Conservation (phyloP, 1,139 yeast genomes). For the Pneumocystis wakefieldiae region DNA sequence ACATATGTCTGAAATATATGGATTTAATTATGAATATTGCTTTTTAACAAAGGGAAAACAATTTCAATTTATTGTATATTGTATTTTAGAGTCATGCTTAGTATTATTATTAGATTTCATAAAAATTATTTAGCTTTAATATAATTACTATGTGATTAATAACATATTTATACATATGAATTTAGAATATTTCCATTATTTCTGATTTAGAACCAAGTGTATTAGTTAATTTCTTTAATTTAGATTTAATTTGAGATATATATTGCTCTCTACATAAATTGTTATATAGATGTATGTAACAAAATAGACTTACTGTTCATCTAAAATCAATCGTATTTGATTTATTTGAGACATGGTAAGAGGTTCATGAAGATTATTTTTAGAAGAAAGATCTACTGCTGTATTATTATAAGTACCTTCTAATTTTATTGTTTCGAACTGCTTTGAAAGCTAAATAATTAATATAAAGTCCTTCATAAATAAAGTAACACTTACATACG, state of each 20-base stretch:
- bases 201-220: not conserved
- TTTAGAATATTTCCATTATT: not conserved
- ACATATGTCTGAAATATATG: not conserved
- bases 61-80: not conserved
- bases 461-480: not conserved
- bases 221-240: not conserved
- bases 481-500: not conserved
- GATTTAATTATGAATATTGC: not conserved
- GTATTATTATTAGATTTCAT: not conserved
- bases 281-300: not conserved
- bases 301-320: not conserved
- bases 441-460: slow-evolving; percentile 1
- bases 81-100: not conserved
- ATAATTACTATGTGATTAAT: not conserved
- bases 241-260: not conserved
- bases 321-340: not conserved
- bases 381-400: not conserved
- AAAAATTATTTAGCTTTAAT: not conserved
- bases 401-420: not conserved
- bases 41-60: not conserved
- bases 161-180: not conserved
- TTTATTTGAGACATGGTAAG: not conserved
- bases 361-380: not conserved
- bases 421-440: not conserved
- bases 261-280: not conserved